These are phyloP conservation scores for Anethum foeniculum DNA, from an alignment of 140 eudicot genomes.

Conservation along the genomic window DNA sequence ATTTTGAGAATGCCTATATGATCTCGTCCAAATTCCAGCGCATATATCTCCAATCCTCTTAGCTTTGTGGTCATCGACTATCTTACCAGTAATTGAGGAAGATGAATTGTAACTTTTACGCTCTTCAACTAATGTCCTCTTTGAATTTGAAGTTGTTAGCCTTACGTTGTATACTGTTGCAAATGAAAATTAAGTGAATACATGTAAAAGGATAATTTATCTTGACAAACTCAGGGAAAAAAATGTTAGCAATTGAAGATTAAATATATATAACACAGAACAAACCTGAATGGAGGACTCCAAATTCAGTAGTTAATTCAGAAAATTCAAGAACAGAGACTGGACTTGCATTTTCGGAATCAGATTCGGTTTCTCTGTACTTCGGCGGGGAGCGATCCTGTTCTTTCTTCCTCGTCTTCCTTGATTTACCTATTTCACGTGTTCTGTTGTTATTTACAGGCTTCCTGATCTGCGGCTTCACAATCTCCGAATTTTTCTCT, in stretches of 20 bases:
- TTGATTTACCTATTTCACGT: not conserved
- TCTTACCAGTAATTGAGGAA: not conserved
- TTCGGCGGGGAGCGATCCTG: slow-evolving; percentile 9
- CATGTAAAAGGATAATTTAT: not conserved
- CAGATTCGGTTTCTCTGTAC: slow-evolving; percentile 21
- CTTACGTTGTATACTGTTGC: slow-evolving; percentile 28
- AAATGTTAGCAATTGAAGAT: too few relatives aligned
- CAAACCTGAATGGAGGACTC: slow-evolving; percentile 42
- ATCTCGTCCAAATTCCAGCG: slow-evolving; percentile 16
- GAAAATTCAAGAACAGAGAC: slow-evolving; percentile 46
- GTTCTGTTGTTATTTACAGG: not conserved
- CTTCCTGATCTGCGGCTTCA: not conserved
- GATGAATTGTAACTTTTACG: slow-evolving; percentile 23
- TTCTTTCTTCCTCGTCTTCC: slow-evolving; percentile 21
- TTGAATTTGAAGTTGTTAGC: slow-evolving; percentile 25
- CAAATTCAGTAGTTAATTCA: slow-evolving; percentile 32
- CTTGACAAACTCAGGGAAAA: not conserved
- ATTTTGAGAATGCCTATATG: slow-evolving; percentile 11
- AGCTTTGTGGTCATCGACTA: slow-evolving; percentile 3
- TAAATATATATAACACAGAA: not conserved
- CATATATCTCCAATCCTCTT: not conserved
- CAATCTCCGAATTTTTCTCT: slow-evolving; percentile 7
- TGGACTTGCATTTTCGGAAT: slow-evolving; percentile 61
- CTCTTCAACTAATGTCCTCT: slow-evolving; percentile 46
- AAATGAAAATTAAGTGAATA: not conserved